Percentiles rank a stretch among this genome's conserved stretches.
phyloP scores from a whole-genome alignment of 1,139 yeast species.

The Blastobotrys ciferrii region DNA sequence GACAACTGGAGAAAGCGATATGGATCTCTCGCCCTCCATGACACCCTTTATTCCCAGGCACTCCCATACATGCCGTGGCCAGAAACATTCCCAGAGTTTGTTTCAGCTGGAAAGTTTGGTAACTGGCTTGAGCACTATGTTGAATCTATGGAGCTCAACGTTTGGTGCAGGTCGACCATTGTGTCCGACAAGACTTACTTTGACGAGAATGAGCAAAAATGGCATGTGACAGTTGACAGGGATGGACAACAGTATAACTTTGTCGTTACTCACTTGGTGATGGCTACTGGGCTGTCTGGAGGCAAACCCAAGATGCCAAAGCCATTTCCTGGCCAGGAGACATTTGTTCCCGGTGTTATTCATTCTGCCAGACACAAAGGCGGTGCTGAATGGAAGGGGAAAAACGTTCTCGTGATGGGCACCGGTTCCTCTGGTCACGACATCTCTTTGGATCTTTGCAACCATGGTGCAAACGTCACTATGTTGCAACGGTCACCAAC shows the following conservation, averaged over 20 bases:
- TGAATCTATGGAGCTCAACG: conserved; percentile 42
- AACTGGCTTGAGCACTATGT: conserved; percentile 45
- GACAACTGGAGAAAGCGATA: conserved; percentile 49
- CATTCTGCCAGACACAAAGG: conserved; percentile 38
- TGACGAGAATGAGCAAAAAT: conserved; percentile 33
- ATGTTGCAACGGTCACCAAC: conserved; percentile 46
- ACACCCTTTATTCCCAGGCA: conserved; percentile 45
- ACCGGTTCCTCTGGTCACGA: conserved; percentile 48
- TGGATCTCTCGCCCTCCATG: conserved; percentile 45
- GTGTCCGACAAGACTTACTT: conserved; percentile 30
- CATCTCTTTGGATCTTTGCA: conserved; percentile 45
- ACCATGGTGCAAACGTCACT: conserved; percentile 43
- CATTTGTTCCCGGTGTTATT: conserved; percentile 41
- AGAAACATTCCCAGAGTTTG: conserved; percentile 43
- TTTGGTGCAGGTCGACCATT: conserved; percentile 40
- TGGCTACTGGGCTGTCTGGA: conserved; percentile 46
- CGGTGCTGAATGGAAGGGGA: conserved; percentile 36
- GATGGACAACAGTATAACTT: conserved; percentile 16
- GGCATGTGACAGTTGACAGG: conserved; percentile 37
- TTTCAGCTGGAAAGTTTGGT: conserved; percentile 47
- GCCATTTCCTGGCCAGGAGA: conserved; percentile 38
- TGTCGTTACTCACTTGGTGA: conserved; percentile 39
- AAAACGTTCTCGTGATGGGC: conserved; percentile 45
- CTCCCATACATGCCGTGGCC: conserved; percentile 43
- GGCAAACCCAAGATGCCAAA: conserved; percentile 42